Base-by-base conservation (phyloP, 192 early-diverging fungal genomes). In the Coemansia sp. region DNA sequence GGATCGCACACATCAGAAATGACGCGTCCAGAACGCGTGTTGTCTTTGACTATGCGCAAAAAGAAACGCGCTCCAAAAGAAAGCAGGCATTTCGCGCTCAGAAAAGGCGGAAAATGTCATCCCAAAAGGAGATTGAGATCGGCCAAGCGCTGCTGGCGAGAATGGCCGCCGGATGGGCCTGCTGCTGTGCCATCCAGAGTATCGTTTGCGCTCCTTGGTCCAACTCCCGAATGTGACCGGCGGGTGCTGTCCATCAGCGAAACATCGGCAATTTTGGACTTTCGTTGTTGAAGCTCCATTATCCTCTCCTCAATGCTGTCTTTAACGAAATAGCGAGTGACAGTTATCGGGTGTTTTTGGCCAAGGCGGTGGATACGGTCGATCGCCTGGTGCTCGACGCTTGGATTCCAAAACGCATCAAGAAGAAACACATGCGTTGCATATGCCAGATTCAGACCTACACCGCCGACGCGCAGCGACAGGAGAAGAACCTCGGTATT, bases 281-380 rank as follows among this genome's bases (percentile, higher is more conserved):
- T 98, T 48, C 88, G 84, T 14, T 87, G 78, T 69, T 97, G 95
- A 17, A 98, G 85, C 55, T 70, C 64, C 68, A 95, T 67, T 63
- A 98, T 95, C 74, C 88, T 89, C 77, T 96, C 93, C 68, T 98
- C 96, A 3, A 98, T 90, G 63, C 90, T 88, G 54, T 86, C 76
- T 20, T 85, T 64, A 20, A 92, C 80, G 67, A 93, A 84, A 53
- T 91, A 88, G 41, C 91, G 84, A 19, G 84, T 87, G 2, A 93
- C 90, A 13, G 85, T 64, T 10, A 94, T 89, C 5, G 87, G 85
- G 19, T 71, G 55, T 10, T 61, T 77, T 72, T 94, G 92, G 25
- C 92, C 92, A 32, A 94, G 87, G 8, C 92, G 86, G 69, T 94
- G 90, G 5, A 94, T 88, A 45, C 92, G 86, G 72, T 94, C 92